Percentiles rank a stretch among this genome's conserved stretches.
Conservation (phyloP, 202 grass and related monocot species). For the Bolboschoenoplectus hybrid region DNA sequence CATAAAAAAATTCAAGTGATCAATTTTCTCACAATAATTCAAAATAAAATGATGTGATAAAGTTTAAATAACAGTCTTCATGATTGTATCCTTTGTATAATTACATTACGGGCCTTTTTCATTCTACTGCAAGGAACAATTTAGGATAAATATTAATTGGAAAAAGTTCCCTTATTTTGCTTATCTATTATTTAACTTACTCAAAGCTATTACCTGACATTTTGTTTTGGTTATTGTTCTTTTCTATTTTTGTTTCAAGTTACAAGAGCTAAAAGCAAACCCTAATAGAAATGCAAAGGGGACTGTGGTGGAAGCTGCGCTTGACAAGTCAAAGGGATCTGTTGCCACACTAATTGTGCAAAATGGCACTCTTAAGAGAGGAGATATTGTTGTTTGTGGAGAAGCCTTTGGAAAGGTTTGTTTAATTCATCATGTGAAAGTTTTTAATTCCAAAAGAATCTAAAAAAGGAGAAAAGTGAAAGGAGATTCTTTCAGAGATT, state of each 20-base stretch:
- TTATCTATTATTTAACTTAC: conserved; percentile 19
- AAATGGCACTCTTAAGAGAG: conserved; percentile 91
- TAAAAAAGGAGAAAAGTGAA: background rate
- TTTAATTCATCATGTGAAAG: conserved; percentile 37
- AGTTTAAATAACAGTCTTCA: background rate
- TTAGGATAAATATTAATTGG: conserved; percentile 15
- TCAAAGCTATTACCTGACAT: conserved; percentile 11
- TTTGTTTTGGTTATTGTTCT: conserved; percentile 36
- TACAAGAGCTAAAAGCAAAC: conserved; percentile 99
- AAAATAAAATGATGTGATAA: conserved; percentile 28
- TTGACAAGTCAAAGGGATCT: conserved; percentile 92
- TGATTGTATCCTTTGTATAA: background rate
- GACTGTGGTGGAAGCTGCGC: conserved; percentile 86
- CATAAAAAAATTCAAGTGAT: conserved; percentile 14
- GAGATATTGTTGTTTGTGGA: conserved; percentile 92
- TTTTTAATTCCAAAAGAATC: background rate
- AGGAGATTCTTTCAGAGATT: conserved; percentile 18
- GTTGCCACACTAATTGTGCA: conserved; percentile 83
- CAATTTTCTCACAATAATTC: conserved; percentile 1
- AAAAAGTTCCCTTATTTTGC: background rate
- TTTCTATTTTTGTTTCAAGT: conserved; percentile 52
- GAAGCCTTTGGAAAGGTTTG: conserved; percentile 93
- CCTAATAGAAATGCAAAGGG: conserved; percentile 94
- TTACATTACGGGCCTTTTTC: background rate
- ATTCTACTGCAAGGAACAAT: background rate